A percentile compares a stretch with the other conserved stretches of the same genome.
These are phyloP conservation scores for Hortaea sp. DNA, from an alignment of 2,329 filamentous ascomycete genomes.

Conservation along the genomic window DNA sequence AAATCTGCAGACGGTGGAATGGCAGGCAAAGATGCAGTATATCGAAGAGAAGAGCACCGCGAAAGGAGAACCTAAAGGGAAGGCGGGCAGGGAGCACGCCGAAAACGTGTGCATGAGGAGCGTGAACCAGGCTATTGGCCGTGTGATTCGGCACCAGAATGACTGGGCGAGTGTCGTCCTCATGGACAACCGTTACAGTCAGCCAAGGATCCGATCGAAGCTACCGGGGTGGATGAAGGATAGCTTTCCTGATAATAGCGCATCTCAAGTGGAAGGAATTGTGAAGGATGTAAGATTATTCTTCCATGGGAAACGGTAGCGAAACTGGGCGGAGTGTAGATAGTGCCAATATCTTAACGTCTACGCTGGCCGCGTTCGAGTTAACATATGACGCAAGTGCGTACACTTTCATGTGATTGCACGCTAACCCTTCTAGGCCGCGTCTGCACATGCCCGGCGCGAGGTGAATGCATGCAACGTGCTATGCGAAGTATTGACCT, in stretches of 20 bases:
- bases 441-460: background rate
- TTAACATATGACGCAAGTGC: too few species aligned
- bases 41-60: slow-evolving; percentile 53
- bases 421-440: background rate
- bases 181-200: slow-evolving; percentile 70
- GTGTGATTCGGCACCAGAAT: slow-evolving; percentile 75
- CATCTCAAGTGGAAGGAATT: slow-evolving; percentile 25
- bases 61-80: slow-evolving; percentile 27
- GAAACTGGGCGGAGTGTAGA: too few species aligned
- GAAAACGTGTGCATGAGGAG: slow-evolving; percentile 94
- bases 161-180: slow-evolving; percentile 90
- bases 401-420: background rate
- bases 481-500: too few species aligned
- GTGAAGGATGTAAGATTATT: slow-evolving; percentile 6
- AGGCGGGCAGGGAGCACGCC: slow-evolving; percentile 66
- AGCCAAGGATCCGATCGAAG: slow-evolving; percentile 62
- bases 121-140: slow-evolving; percentile 91
- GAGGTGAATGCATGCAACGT: background rate
- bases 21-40: slow-evolving; percentile 85
- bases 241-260: slow-evolving; percentile 44
- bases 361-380: too few species aligned
- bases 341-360: too few species aligned
- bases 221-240: slow-evolving; percentile 80
- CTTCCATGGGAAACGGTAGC: background rate
- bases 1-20: slow-evolving; percentile 79